Conservation (phyloP, 768 basidiomycete genomes). For the Candolleomyces efflorescens region DNA sequence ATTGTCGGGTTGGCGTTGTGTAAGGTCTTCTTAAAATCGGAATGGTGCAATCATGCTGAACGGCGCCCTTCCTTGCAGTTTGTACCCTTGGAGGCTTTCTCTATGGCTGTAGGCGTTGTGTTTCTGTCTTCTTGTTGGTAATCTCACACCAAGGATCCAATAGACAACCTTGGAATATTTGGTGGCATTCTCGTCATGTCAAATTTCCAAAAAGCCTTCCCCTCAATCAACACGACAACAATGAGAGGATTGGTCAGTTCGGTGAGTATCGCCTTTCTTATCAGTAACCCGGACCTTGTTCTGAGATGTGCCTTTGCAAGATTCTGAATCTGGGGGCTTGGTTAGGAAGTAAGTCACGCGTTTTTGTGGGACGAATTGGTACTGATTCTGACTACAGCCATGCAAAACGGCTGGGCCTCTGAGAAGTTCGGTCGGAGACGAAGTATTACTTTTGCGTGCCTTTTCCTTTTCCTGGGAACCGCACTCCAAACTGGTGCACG, state of each 20-base stretch:
- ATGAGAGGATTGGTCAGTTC: neutral
- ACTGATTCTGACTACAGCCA: neutral
- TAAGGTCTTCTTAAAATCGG: neutral
- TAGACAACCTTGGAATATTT: neutral
- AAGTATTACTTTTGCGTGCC: neutral
- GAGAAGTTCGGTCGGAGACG: conserved; percentile 1
- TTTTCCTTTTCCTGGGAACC: neutral
- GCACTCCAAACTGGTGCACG: conserved; percentile 1
- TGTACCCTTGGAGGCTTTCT: neutral
- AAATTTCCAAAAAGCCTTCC: neutral
- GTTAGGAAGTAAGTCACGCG: neutral
- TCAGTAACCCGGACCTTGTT: neutral
- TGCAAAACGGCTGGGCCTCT: neutral
- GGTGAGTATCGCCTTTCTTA: neutral
- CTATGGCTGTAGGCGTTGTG: neutral
- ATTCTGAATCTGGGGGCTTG: neutral
- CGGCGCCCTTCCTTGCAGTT: neutral
- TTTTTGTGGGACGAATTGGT: neutral
- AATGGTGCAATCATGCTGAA: neutral
- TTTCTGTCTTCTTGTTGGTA: neutral
- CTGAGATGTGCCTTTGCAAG: neutral
- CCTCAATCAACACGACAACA: neutral
- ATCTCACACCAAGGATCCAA: neutral
- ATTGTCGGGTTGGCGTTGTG: neutral
- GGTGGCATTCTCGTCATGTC: conserved; percentile 1